A percentile compares a stretch with the other conserved stretches of the same genome.
Conservation (phyloP, 148 eudicot genomes). For the Bassia scoparia region DNA sequence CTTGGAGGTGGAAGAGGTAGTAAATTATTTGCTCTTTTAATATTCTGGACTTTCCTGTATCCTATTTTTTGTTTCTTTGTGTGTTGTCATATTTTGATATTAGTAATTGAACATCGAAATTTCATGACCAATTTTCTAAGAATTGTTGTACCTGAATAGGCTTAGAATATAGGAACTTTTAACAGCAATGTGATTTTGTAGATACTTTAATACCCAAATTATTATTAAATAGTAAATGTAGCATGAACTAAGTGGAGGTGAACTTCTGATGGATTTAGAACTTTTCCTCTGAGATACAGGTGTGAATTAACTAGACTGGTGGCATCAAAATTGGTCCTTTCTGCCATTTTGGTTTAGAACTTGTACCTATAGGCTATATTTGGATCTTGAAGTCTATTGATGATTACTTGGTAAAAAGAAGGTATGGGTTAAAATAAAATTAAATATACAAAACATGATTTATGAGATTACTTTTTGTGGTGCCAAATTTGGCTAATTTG, state of each 20-base stretch:
- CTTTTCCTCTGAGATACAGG: background rate
- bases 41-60: background rate
- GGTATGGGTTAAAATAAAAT: no score
- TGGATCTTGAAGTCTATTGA: no score
- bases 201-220: background rate
- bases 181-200: no score
- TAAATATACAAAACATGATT: no score
- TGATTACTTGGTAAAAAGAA: no score
- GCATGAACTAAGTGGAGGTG: background rate
- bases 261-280: background rate
- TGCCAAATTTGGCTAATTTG: background rate
- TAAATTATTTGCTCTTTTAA: background rate
- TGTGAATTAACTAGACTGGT: no score
- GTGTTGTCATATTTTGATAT: background rate
- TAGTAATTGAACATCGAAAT: background rate
- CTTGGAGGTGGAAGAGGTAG: conserved; percentile 81
- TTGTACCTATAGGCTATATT: no score
- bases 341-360: no score
- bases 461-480: background rate
- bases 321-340: no score
- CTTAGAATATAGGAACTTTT: no score
- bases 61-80: background rate
- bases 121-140: background rate
- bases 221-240: background rate
- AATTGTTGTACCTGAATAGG: background rate